These are phyloP conservation scores for Ophioceras dolichostomum DNA, from an alignment of 2,329 filamentous ascomycete species.

Conservation along the genomic window DNA sequence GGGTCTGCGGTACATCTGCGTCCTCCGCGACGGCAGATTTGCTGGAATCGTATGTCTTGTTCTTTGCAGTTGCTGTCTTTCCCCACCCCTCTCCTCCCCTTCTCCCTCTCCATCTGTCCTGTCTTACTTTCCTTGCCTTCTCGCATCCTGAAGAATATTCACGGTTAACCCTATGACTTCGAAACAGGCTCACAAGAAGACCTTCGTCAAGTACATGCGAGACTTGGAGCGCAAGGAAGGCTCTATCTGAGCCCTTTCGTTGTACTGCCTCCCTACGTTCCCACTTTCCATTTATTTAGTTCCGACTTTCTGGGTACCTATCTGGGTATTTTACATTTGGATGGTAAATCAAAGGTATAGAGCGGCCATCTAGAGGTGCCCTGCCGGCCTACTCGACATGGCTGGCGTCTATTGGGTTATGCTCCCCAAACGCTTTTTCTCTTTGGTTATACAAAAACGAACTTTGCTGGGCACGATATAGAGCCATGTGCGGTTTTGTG, in stretches of 20 bases:
- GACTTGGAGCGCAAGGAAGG: constrained; percentile 48
- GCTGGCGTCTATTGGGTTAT: too few species aligned
- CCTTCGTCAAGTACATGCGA: constrained; percentile 88
- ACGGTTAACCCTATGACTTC: constrained; percentile 7
- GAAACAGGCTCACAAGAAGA: constrained; percentile 79
- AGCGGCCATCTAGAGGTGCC: too few species aligned
- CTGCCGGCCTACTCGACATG: neutral
- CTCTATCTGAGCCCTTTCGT: neutral
- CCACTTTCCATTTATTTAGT: neutral
- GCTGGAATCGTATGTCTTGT: constrained; percentile 62
- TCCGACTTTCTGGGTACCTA: neutral
- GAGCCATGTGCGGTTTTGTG: too few species aligned
- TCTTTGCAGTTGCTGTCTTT: neutral
- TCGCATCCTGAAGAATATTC: neutral
- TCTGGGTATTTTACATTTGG: neutral
- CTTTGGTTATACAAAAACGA: too few species aligned
- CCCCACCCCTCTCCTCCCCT: neutral
- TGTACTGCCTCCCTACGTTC: neutral
- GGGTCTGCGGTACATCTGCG: constrained; percentile 84
- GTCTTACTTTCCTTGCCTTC: too few species aligned
- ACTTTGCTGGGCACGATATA: too few species aligned
- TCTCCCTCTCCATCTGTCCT: too few species aligned
- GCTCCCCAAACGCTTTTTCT: too few species aligned
- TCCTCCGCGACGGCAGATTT: constrained; percentile 71
- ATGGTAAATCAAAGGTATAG: too few species aligned